These are phyloP conservation scores for Euptelea pleiosperma DNA, from an alignment of 164 flowering plant genomes.

Conservation along the genomic window DNA sequence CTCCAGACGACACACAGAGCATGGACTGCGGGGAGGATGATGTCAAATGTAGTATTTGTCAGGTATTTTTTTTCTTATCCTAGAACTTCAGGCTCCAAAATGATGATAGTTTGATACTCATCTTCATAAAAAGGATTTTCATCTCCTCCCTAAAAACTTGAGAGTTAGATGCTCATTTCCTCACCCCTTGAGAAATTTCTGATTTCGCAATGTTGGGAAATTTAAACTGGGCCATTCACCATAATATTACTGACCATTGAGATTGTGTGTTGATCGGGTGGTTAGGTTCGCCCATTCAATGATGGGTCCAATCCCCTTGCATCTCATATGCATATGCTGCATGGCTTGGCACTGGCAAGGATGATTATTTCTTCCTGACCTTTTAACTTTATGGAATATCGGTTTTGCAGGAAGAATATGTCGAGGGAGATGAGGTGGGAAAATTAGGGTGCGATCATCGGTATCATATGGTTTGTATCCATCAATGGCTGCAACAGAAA, in stretches of 20 bases:
- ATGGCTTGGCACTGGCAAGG: no score
- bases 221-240: no score
- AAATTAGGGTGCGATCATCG: conserved; percentile 65
- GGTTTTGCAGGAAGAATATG: conserved; percentile 73
- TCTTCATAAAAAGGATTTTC: neutral
- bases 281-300: no score
- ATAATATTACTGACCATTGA: no score
- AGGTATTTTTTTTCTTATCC: conserved; percentile 42
- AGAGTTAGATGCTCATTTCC: no score
- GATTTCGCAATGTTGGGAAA: no score
- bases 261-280: no score
- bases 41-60: conserved; percentile 91
- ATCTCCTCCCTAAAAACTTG: conserved; percentile 4
- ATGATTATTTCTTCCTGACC: no score
- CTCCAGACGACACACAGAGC: conserved; percentile 16
- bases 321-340: no score
- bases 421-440: conserved; percentile 69
- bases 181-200: neutral
- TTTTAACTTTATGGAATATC: neutral
- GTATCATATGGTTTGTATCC: conserved; percentile 67
- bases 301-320: no score
- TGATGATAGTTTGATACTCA: no score
- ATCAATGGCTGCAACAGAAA: conserved; percentile 81
- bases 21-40: conserved; percentile 36
- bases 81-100: no score